phyloP scores from a whole-genome alignment of 495 filamentous ascomycete genomes.

The Mytilinidion resinicola region DNA sequence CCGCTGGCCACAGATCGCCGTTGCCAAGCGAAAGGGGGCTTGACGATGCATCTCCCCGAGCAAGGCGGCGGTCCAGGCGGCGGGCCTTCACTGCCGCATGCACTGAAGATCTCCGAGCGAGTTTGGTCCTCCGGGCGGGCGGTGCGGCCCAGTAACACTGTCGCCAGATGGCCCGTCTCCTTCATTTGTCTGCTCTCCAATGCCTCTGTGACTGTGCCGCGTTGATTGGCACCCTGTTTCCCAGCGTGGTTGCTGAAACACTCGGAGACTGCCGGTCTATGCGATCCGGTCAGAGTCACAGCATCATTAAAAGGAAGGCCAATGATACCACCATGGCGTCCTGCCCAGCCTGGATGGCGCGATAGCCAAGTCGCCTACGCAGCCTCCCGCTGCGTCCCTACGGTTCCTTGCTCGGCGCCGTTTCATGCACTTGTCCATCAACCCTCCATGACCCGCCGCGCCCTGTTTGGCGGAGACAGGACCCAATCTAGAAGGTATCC shows the following conservation, averaged over 20 bases:
- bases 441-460: too few relatives aligned
- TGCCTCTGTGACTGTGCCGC: not conserved
- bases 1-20: slow-evolving; percentile 7
- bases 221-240: not conserved
- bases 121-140: too few relatives aligned
- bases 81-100: not conserved
- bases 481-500: slow-evolving; percentile 21
- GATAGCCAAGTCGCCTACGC: not conserved
- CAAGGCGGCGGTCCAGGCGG: not conserved
- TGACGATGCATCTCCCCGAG: not conserved
- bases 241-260: not conserved
- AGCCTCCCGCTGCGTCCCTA: not conserved
- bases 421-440: not conserved
- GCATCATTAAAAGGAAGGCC: slow-evolving; percentile 1
- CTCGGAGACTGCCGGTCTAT: not conserved
- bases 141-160: too few relatives aligned
- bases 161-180: not conserved
- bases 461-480: not conserved
- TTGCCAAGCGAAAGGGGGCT: slow-evolving; percentile 16
- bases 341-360: not conserved
- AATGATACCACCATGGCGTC: not conserved
- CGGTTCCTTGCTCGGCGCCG: not conserved
- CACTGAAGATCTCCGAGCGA: too few relatives aligned
- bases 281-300: not conserved
- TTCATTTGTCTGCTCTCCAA: slow-evolving; percentile 3